A percentile compares a stretch with the other conserved stretches of the same genome.
Evolutionary conservation across 139 green algal species (phyloP).

Genomic region (Mesotaenium endlicherianum): DNA sequence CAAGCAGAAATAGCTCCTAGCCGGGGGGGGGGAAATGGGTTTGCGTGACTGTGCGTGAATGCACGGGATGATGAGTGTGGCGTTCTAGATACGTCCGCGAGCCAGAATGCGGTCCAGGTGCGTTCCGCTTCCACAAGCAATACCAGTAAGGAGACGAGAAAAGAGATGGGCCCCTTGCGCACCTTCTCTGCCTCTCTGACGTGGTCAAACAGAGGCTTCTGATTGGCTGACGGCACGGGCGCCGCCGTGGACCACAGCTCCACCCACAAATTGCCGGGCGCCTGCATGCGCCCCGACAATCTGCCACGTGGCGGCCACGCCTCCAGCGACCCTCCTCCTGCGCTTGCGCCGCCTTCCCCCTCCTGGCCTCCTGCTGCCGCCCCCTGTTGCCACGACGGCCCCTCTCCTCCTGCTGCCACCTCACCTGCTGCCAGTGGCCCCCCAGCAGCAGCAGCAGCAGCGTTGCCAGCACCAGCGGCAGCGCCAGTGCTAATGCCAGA

Average conservation of each 20-base stretch:
- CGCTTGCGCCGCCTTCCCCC: not conserved
- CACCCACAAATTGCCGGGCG: slow-evolving; percentile 58
- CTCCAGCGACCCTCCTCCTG: not conserved
- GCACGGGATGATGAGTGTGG: too few relatives aligned
- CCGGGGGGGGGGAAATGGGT: too few relatives aligned
- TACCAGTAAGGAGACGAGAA: too few relatives aligned
- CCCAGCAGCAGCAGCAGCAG: not conserved
- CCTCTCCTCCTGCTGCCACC: not conserved
- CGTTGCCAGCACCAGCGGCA: not conserved
- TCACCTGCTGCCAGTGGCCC: not conserved
- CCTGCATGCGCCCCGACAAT: slow-evolving; percentile 43
- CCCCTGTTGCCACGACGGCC: not conserved
- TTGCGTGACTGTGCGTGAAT: too few relatives aligned
- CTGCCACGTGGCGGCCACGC: slow-evolving; percentile 40
- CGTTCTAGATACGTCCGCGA: too few relatives aligned
- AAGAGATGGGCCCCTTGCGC: slow-evolving; percentile 9
- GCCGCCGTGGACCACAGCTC: slow-evolving; percentile 64
- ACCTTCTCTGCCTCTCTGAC: slow-evolving; percentile 48
- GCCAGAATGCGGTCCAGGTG: too few relatives aligned
- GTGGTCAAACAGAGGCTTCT: slow-evolving; percentile 50
- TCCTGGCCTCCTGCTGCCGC: slow-evolving; percentile 25
- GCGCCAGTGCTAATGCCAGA: too few relatives aligned
- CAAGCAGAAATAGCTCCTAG: too few relatives aligned
- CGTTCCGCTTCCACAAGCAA: too few relatives aligned
- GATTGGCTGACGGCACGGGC: slow-evolving; percentile 3